Base-by-base conservation (phyloP, 106 monocot genomes). In the Acorus gramineus region DNA sequence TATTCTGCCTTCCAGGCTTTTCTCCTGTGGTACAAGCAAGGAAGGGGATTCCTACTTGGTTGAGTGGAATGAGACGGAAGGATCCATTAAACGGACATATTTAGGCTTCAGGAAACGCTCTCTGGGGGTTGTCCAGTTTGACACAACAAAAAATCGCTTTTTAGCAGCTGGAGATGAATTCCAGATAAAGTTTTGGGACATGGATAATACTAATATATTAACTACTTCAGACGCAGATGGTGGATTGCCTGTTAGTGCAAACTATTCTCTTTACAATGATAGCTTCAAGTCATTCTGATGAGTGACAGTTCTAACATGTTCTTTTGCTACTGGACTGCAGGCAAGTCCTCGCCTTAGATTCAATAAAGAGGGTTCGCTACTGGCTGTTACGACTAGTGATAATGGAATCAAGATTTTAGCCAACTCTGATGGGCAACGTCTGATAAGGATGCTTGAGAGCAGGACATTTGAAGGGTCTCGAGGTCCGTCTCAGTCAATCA, bases 381-480 rank as follows among this genome's bases (percentile, higher is more conserved):
- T 98, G 60, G 96, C 96, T 4, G 78, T 98, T 71, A 92, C 96
- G 58, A 90, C 95, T 48, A 86, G 49, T 52, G 96, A 98, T n/a
- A 92, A 78, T 76, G 96, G 96, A 55, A 88, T 98, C 42, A 98
- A 92, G 72, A 92, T 98, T 46, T 68, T 98, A 53, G 96, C 96
- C 56, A 98, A 98, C 50, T 59, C 74, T 71, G 96, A 98, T 85
- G 96, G 96, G 49, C 82, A 88, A n/a, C 87, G 88, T 9, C 73
- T 98, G 71, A 72, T 98, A 62, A 82, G 96, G 70, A 88, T 87
- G 74, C 73, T 85, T 47, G 96, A 98, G 73, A 81, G 79, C 66
- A 82, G 96, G 62, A 60, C 96, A 56, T 98, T 76, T 81, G 92
- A 98, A 44, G 83, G 85, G 47, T 84, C 95, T 62, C 78, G 94